phyloP scores from a whole-genome alignment of 768 basidiomycete genomes.

The Coprinopsis strossmayeri region DNA sequence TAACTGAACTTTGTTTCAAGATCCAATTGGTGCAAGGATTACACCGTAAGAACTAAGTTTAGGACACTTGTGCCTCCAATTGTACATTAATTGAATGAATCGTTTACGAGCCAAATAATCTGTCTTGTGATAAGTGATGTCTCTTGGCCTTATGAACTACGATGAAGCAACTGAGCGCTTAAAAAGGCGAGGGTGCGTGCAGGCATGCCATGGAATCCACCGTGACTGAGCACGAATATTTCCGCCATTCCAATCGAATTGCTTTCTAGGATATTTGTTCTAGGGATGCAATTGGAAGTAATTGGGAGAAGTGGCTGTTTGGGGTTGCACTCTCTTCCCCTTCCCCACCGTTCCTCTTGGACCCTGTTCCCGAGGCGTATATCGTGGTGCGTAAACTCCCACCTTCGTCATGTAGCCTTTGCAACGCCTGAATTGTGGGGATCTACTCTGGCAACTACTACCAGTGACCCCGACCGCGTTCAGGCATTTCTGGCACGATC shows the following conservation, averaged over 20 bases:
- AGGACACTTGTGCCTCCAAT: background rate
- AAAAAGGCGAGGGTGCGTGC: no score
- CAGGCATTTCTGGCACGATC: conserved; percentile 29
- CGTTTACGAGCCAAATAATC: no score
- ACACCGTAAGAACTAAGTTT: conserved; percentile 22
- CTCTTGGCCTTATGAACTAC: no score
- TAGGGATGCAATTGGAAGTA: no score
- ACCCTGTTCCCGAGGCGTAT: conserved; percentile 32
- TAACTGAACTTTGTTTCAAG: conserved; percentile 20
- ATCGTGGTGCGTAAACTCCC: conserved; percentile 33
- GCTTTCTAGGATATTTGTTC: background rate
- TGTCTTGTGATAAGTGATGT: no score
- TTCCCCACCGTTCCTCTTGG: no score
- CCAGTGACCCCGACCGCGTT: conserved; percentile 16
- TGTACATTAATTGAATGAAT: no score
- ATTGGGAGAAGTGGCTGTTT: no score
- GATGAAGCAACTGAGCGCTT: no score
- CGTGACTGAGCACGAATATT: no score
- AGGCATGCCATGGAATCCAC: no score
- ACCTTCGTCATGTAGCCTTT: conserved; percentile 33
- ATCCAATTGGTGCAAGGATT: conserved; percentile 37
- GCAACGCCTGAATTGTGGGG: conserved; percentile 35
- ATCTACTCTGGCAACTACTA: conserved; percentile 22
- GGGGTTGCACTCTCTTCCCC: no score
- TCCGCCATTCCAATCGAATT: background rate